Percentiles rank a stretch among this genome's conserved stretches.
phyloP scores from a whole-genome alignment of 352 stramenopile genomes.

The Phytophthora foliorum region DNA sequence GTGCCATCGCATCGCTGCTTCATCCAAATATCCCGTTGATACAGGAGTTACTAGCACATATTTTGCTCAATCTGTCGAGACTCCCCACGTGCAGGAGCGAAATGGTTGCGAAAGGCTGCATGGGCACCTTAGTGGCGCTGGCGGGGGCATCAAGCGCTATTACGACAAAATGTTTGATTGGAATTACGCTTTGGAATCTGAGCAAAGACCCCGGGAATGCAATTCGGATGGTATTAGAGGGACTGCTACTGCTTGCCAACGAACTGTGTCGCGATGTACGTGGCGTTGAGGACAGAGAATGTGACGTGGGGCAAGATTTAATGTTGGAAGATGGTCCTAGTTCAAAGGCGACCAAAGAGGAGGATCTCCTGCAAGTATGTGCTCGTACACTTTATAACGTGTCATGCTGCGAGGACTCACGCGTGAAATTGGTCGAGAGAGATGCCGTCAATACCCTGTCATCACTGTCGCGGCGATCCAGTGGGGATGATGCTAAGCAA shows the following conservation, averaged over 20 bases:
- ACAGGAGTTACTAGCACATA: conserved; percentile 72
- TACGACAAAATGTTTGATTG: conserved; percentile 65
- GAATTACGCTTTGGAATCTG: conserved; percentile 67
- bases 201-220: conserved; percentile 76
- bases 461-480: conserved; percentile 47
- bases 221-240: conserved; percentile 83
- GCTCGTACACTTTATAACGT: conserved; percentile 77
- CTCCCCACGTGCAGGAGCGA: conserved; percentile 69
- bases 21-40: conserved; percentile 54
- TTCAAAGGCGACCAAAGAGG: conserved; percentile 12
- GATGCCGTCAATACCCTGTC: conserved; percentile 70
- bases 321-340: neutral
- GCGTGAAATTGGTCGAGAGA: conserved; percentile 74
- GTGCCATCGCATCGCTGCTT: conserved; percentile 69
- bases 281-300: neutral
- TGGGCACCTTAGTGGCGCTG: conserved; percentile 65
- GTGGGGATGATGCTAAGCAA: conserved; percentile 60
- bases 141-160: conserved; percentile 38
- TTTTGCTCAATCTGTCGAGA: conserved; percentile 78
- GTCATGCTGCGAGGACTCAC: conserved; percentile 72
- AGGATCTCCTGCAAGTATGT: conserved; percentile 53
- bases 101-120: conserved; percentile 77
- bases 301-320: neutral
- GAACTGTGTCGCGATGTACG: conserved; percentile 54
- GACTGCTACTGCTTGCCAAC: conserved; percentile 68